Evolutionary conservation across 176 grass and related monocot species (phyloP).

Genomic region (Hsuehochloa calcarea): DNA sequence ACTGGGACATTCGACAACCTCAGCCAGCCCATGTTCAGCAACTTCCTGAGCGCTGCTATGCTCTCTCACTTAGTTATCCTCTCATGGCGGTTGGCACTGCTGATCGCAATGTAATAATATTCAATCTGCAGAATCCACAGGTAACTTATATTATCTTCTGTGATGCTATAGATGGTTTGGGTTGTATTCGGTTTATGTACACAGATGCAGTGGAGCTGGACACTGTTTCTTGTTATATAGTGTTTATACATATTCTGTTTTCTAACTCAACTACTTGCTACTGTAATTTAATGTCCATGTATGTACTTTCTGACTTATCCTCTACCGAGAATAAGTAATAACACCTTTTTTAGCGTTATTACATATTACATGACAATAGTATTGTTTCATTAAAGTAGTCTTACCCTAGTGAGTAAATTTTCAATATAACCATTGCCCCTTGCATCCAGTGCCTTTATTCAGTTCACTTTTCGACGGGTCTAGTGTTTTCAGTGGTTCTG

Average conservation of each 20-base stretch:
- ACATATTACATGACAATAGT: not conserved
- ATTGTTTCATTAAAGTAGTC: not conserved
- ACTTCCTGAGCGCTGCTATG: constrained; percentile 78
- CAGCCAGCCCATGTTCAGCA: constrained; percentile 83
- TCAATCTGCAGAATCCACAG: constrained; percentile 86
- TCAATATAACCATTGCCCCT: not conserved
- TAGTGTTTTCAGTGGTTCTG: not conserved
- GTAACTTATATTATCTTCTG: constrained; percentile 30
- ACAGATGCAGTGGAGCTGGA: not conserved
- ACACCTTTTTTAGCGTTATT: not conserved
- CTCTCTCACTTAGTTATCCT: constrained; percentile 80
- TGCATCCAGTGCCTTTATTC: not conserved
- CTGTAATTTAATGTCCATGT: not conserved
- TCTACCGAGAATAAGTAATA: no score
- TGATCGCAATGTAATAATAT: constrained; percentile 72
- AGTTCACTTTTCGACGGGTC: not conserved
- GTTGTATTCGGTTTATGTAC: not conserved
- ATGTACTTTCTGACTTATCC: not conserved
- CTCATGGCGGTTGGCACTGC: constrained; percentile 85
- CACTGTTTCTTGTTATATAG: not conserved
- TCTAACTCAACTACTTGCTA: not conserved
- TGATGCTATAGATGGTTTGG: not conserved
- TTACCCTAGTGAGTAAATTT: constrained; percentile 2
- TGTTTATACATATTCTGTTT: not conserved
- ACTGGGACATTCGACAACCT: constrained; percentile 81